A percentile compares a stretch with the other conserved stretches of the same genome.
These are phyloP conservation scores for Mortierella sp. DNA, from an alignment of 371 early-diverging fungal genomes.

Conservation along the genomic window DNA sequence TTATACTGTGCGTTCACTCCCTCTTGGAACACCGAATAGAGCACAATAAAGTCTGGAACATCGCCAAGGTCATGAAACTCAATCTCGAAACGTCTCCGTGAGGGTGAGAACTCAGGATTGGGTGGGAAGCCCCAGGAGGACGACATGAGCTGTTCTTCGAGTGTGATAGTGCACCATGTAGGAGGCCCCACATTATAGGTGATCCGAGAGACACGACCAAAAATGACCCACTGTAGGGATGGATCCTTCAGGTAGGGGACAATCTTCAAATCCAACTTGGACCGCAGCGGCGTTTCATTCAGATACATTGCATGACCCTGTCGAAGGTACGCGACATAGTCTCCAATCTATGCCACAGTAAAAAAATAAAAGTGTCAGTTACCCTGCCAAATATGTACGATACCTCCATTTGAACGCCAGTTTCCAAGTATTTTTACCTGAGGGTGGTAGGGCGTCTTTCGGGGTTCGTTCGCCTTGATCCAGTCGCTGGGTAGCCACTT, in stretches of 20 bases:
- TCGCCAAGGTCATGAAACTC: slow-evolving; percentile 82
- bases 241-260: slow-evolving; percentile 64
- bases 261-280: slow-evolving; percentile 66
- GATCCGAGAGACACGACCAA: slow-evolving; percentile 70
- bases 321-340: slow-evolving; percentile 70
- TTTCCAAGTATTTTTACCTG: slow-evolving; percentile 56
- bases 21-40: slow-evolving; percentile 73
- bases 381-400: not conserved
- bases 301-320: slow-evolving; percentile 79
- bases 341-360: slow-evolving; percentile 59
- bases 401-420: not conserved
- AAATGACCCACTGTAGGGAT: slow-evolving; percentile 65
- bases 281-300: slow-evolving; percentile 64
- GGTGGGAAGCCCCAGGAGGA: slow-evolving; percentile 56
- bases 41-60: slow-evolving; percentile 78
- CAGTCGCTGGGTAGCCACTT: slow-evolving; percentile 70
- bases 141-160: slow-evolving; percentile 58
- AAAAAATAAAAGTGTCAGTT: not conserved
- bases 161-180: slow-evolving; percentile 72
- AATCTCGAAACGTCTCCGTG: slow-evolving; percentile 64
- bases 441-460: slow-evolving; percentile 76
- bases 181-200: slow-evolving; percentile 82
- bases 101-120: slow-evolving; percentile 59
- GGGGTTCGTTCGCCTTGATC: slow-evolving; percentile 69
- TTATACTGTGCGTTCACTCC: slow-evolving; percentile 65